Evolutionary conservation across 2,329 filamentous ascomycete genomes (phyloP), one percentile per base, ranked within the genome.

Genomic region (Dothideomycetes sp.): DNA sequence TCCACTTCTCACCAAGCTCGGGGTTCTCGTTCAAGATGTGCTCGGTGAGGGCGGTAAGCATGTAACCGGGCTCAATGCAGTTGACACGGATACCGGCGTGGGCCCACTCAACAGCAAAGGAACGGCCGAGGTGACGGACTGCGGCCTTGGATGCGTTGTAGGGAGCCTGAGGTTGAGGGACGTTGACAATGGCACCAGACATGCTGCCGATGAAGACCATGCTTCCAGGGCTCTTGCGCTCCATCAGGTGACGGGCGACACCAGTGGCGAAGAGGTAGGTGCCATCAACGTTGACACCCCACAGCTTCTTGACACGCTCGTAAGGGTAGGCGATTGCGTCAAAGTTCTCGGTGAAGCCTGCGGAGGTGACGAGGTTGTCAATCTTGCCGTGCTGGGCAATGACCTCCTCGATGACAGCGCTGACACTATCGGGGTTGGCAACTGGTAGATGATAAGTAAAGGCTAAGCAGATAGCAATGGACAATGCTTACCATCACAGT

Each of bases 201-300:
- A 96, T 96, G 72, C 83, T 91, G 19, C 88, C 89, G 54, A 94
- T 91, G 68, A 94, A 83, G 65, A 95, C 85, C 59, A 96, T 88
- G 65, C 82, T 91, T 32, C 88, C 89, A 1, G 75, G 69, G 4
- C 73, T 69, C 58, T 88, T 79, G 54, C 84, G 77, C 56, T 80
- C 79, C 77, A 94, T 91, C 47, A 95, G 67, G 57, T 95, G 88
- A 57, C 84, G 84, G 22, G 88, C 89, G 7, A 94, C 81, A 4
- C 76, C 77, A 17, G 80, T 81, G 3, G 88, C 84, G 56, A 89
- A 94, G 27, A 94, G 70, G 59, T 93, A 95, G 40, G 88, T 94
- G 16, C 89, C 89, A 54, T 84, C 85, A 2, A 96, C 87, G 49
- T 95, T 94, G 57, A 95, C 89, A 36, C 78, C 79, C 86, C 86